Base-by-base conservation (phyloP, 2,329 filamentous ascomycete genomes). In the Zopfia rhizophila region DNA sequence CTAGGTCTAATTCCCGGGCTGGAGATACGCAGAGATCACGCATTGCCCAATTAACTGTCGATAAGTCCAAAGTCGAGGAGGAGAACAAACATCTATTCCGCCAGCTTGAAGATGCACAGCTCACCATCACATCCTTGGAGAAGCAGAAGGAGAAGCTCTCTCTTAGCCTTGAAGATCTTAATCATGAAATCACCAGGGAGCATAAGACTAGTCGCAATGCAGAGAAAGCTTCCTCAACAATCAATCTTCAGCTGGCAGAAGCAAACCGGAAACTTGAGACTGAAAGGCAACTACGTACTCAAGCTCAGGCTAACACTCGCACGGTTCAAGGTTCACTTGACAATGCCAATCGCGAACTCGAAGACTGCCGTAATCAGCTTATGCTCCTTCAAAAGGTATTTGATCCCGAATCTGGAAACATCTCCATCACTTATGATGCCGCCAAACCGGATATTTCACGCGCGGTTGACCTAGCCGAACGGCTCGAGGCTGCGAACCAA, bases 101-200 rank as follows among this genome's bases (percentile, higher is more conserved):
- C 60, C 90, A 97, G 66, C 80, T 97, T 10, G 91, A 89, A 45
- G 92, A 97, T 56, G 82, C 89, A 5, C 93, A 97, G 61, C 73
- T 97, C 17, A 85, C 85, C 4, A 85, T 96, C 55, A 89, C 89
- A 0, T 89, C 90, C 1, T 75, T 97, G 6, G 91, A 97, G 69
- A 97, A 97, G 78, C 91, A 94, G 70, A 89, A 94, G 39, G 93
- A 97, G 73, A 97, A 97, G 72, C 79, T 97, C 19, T 84, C 91
- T 38, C 81, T 97, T 29, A 91, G 83, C 61, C 74, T 97, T 7
- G 93, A 99, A 68, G 93, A 99, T 68, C 78, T 97, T 24, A 96
- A 91, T 58, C 93, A 97, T 60, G 91, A 97, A 70, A 82, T 97
- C 41, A 89, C 89, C 37, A 83, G 91, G 21, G 93, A 97, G 72